Evolutionary conservation across 2,329 filamentous ascomycete species (phyloP), one percentile per base, ranked within the genome.

Genomic region (Talaromyces amestolkiae): DNA sequence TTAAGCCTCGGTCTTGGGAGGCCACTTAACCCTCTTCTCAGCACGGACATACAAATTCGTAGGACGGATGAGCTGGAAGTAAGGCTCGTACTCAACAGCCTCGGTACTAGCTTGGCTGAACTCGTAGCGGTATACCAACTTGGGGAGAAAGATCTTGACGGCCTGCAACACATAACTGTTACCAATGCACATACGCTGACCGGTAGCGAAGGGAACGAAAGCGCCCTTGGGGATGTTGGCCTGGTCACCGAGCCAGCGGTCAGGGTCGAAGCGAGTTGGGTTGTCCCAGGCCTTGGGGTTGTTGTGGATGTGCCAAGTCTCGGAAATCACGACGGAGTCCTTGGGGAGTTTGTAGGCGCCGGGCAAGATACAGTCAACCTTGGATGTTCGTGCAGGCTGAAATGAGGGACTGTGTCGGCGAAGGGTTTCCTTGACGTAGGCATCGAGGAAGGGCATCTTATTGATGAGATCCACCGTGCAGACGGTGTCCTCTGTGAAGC

Each of bases 151-250:
- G 17, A 87, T 79, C 77, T 88, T 88, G 66, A 87, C 79, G 73
- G 89, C 86, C 66, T 84, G 81, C 7, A 89, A 76, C 0, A 86
- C 87, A 72, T 89, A 87, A 74, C 87, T 89, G 80, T 87, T 88
- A 0, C 86, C 87, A 64, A 89, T 85, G 67, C 87, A 89, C 76
- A 82, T 83, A 1, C 87, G 78, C 0, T 79, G 82, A 0, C 87
- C 87, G 0, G 81, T 77, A 0, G 83, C 86, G 68, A 89, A 89
- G 0, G 87, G 87, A 3, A 85, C 77, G 69, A 88, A 89, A 0
- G 83, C 77, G 1, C 79, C 81, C 35, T 80, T 80, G 54, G 83
- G 84, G 1, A 81, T 72, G 68, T 80, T 81, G 76, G 85, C 85
- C 63, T 86, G 84, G 13, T 78, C 75, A 0, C 84, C 81, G 0